Conservation (phyloP, 106 monocot species). For the Vanilla planifolia region DNA sequence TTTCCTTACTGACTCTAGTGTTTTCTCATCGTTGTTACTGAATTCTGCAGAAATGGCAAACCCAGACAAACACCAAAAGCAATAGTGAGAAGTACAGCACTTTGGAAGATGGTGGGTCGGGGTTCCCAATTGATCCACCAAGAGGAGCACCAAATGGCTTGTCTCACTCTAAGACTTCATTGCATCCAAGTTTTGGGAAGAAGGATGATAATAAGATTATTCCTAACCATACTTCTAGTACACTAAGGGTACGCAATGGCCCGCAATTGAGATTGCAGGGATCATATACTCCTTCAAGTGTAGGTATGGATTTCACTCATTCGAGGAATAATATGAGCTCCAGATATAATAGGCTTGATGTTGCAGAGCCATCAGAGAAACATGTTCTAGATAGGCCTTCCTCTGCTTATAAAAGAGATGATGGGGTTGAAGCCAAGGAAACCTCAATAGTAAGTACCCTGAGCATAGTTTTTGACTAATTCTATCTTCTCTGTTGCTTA, state of each 20-base stretch:
- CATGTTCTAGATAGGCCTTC: constrained; percentile 29
- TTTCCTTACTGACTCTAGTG: not conserved
- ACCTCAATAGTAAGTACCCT: constrained; percentile 30
- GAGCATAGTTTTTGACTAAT: too few species aligned
- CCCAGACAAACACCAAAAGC: constrained; percentile 34
- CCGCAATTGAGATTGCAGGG: constrained; percentile 25
- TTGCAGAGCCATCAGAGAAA: constrained; percentile 23
- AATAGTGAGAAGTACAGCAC: constrained; percentile 42
- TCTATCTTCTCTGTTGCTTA: too few species aligned
- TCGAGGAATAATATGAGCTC: constrained; percentile 24
- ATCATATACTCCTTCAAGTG: constrained; percentile 21
- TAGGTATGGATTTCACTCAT: constrained; percentile 13
- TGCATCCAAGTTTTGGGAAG: constrained; percentile 19
- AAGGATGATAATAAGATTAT: constrained; percentile 8
- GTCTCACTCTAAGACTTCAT: constrained; percentile 15
- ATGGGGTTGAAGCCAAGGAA: constrained; percentile 26
- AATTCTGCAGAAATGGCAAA: constrained; percentile 20
- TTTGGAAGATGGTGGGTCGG: constrained; percentile 24
- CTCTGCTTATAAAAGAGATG: constrained; percentile 36
- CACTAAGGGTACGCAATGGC: constrained; percentile 15
- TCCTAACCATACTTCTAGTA: constrained; percentile 14
- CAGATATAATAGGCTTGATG: constrained; percentile 33
- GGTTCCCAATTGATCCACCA: constrained; percentile 26
- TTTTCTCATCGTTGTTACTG: not conserved
- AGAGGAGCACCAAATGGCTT: constrained; percentile 14